phyloP scores from a whole-genome alignment of 73 alveolate genomes.

The Symbiodinium pilosum region DNA sequence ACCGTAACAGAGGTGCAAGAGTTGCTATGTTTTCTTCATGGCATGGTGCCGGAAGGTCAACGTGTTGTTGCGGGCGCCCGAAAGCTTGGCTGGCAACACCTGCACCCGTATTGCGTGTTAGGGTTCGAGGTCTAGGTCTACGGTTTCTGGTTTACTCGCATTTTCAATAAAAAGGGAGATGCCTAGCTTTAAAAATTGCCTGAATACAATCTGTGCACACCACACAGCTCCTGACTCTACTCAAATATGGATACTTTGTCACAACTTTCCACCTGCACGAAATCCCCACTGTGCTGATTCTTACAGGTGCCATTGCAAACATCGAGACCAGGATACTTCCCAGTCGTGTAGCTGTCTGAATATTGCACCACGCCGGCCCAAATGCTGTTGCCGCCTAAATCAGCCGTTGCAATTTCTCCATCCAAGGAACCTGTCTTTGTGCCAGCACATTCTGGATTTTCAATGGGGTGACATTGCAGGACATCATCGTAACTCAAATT shows the following conservation, averaged over 20 bases:
- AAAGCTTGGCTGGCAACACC: not conserved
- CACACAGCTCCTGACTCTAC: too few species aligned
- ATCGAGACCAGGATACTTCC: conserved; percentile 2
- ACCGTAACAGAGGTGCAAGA: too few species aligned
- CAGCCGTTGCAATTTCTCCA: not conserved
- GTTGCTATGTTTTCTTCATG: too few species aligned
- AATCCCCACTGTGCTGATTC: conserved; percentile 20
- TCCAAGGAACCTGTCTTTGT: not conserved
- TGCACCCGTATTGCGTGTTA: too few species aligned
- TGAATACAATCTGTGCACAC: too few species aligned
- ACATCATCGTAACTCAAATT: conserved; percentile 1
- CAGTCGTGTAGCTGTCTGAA: conserved; percentile 29
- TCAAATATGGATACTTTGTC: too few species aligned
- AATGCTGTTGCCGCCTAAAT: not conserved
- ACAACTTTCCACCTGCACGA: too few species aligned
- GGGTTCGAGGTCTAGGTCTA: too few species aligned
- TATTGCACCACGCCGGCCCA: conserved; percentile 21
- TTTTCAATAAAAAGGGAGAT: too few species aligned
- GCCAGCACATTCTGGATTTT: conserved; percentile 4
- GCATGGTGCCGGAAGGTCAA: not conserved
- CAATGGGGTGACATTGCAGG: not conserved
- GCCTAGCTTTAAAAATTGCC: too few species aligned
- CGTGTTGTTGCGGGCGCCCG: conserved; percentile 26
- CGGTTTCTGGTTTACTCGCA: too few species aligned
- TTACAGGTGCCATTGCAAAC: conserved; percentile 24